Evolutionary conservation across 345 rosid genomes (phyloP).

Genomic region (Aquilaria malaccensis): DNA sequence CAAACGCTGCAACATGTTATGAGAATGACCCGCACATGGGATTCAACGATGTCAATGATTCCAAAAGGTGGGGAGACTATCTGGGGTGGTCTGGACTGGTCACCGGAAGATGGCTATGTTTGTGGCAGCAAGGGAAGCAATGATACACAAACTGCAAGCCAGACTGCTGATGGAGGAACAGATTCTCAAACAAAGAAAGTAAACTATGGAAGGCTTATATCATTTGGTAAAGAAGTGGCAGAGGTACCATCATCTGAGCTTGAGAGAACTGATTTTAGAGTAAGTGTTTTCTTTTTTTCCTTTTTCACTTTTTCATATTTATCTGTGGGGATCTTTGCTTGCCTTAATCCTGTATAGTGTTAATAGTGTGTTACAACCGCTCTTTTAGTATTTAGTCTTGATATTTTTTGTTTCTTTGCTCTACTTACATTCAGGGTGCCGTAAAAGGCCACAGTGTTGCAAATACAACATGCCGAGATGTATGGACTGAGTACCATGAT

Average conservation of each 20-base stretch:
- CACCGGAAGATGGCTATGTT: conserved; percentile 68
- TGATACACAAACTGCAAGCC: conserved; percentile 21
- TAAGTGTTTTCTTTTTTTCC: conserved; percentile 23
- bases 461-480: conserved; percentile 68
- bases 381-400: too few relatives aligned
- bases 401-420: neutral
- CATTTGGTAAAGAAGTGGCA: conserved; percentile 77
- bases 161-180: conserved; percentile 24
- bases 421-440: conserved; percentile 55
- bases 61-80: conserved; percentile 91
- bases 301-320: neutral
- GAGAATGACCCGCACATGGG: conserved; percentile 91
- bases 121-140: conserved; percentile 39
- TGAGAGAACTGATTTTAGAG: conserved; percentile 75
- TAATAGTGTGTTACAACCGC: too few relatives aligned
- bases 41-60: conserved; percentile 95
- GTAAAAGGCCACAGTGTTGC: conserved; percentile 59
- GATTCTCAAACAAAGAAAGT: conserved; percentile 31
- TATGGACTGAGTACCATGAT: conserved; percentile 95
- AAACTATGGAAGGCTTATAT: conserved; percentile 81
- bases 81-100: conserved; percentile 95
- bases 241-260: conserved; percentile 60
- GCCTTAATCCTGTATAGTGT: too few relatives aligned
- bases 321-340: too few relatives aligned
- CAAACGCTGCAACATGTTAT: conserved; percentile 80